A percentile compares a stretch with the other conserved stretches of the same genome.
These are phyloP conservation scores for Penicillium hordei DNA, from an alignment of 2,329 filamentous ascomycete species.

Conservation along the genomic window DNA sequence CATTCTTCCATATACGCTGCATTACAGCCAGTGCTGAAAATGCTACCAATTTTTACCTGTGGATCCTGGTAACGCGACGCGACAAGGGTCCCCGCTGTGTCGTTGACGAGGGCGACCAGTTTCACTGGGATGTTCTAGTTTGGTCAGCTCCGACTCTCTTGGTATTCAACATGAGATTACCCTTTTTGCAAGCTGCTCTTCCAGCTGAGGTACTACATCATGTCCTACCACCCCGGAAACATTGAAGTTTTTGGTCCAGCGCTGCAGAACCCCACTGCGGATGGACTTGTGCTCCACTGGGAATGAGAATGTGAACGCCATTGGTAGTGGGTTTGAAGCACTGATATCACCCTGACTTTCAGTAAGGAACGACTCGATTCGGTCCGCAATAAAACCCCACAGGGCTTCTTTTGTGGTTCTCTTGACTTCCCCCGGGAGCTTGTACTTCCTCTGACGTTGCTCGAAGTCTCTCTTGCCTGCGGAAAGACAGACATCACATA, in stretches of 20 bases:
- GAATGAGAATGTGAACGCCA: conserved; percentile 90
- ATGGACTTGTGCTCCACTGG: conserved; percentile 83
- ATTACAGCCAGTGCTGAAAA: conserved; percentile 94
- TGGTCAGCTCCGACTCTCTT: not conserved
- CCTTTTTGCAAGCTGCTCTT: conserved; percentile 66
- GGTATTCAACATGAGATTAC: conserved; percentile 38
- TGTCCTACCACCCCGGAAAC: conserved; percentile 82
- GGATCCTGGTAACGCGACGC: conserved; percentile 87
- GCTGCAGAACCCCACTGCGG: conserved; percentile 78
- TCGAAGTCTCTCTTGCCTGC: conserved; percentile 77
- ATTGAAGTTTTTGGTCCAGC: conserved; percentile 91
- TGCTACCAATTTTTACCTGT: conserved; percentile 85
- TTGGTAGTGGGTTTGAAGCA: conserved; percentile 53
- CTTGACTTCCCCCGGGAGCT: conserved; percentile 81
- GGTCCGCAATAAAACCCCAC: conserved; percentile 85
- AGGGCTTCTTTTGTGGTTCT: conserved; percentile 73
- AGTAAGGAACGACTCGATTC: conserved; percentile 74
- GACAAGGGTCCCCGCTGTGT: conserved; percentile 90
- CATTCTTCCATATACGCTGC: conserved; percentile 91
- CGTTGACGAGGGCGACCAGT: conserved; percentile 84
- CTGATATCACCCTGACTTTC: conserved; percentile 61
- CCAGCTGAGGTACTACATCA: conserved; percentile 80
- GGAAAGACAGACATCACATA: conserved; percentile 79
- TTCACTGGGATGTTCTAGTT: conserved; percentile 75
- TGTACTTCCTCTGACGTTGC: conserved; percentile 84